phyloP scores from a whole-genome alignment of 176 grass and related monocot species.

The Elaeis guineensis region DNA sequence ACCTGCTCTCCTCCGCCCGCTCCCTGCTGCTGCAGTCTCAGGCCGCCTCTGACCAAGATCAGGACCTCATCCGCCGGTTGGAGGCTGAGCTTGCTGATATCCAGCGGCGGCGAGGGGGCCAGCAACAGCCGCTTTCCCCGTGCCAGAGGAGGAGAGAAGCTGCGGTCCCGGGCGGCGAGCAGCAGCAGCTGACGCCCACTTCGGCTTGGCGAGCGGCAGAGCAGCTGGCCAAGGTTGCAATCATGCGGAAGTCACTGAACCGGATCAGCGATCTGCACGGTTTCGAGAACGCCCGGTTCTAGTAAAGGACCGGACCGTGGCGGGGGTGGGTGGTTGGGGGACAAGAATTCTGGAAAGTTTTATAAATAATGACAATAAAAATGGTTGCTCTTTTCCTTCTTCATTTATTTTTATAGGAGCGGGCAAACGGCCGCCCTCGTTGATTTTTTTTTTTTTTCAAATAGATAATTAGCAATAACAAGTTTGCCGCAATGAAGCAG shows the following conservation, averaged over 20 bases:
- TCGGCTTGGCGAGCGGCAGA: constrained; percentile 95
- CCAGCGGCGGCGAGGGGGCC: constrained; percentile 25
- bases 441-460: too few relatives aligned
- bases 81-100: constrained; percentile 69
- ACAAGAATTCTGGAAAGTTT: too few relatives aligned
- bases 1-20: constrained; percentile 73
- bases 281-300: constrained; percentile 96
- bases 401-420: too few relatives aligned
- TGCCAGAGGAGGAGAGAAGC: constrained; percentile 13
- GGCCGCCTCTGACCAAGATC: constrained; percentile 11
- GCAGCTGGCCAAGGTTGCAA: constrained; percentile 95
- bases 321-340: too few relatives aligned
- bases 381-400: too few relatives aligned
- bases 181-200: constrained; percentile 43
- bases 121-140: constrained; percentile 19
- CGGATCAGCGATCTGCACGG: constrained; percentile 84
- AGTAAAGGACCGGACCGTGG: too few relatives aligned
- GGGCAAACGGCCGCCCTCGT: too few relatives aligned
- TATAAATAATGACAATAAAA: too few relatives aligned
- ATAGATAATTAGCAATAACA: too few relatives aligned
- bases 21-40: constrained; percentile 46
- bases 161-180: background rate
- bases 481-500: too few relatives aligned
- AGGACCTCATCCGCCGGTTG: constrained; percentile 44
- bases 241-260: constrained; percentile 89